phyloP scores from a whole-genome alignment of 2,329 filamentous ascomycete species.

The Sphaerulina populicola region DNA sequence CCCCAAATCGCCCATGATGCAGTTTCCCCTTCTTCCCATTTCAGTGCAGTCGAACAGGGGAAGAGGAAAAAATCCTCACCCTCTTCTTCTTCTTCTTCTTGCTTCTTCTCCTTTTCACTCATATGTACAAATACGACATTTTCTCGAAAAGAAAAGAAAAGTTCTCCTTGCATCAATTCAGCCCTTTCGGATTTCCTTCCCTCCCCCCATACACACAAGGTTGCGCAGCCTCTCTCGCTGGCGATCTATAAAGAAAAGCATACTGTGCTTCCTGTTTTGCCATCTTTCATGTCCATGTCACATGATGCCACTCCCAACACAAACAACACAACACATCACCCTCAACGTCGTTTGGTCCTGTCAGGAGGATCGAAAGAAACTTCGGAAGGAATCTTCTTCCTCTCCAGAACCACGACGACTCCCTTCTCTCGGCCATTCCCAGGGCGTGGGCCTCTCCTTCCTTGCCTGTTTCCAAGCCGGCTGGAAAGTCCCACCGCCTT shows the following conservation, averaged over 20 bases:
- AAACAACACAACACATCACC: too few species aligned
- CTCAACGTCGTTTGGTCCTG: not conserved
- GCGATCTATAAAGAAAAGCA: not conserved
- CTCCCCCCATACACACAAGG: too few species aligned
- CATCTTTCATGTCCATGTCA: too few species aligned
- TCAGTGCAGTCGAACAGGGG: too few species aligned
- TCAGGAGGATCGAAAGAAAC: not conserved
- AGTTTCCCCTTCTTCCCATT: too few species aligned
- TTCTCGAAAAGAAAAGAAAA: too few species aligned
- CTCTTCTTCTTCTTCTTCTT: not conserved
- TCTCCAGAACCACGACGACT: not conserved
- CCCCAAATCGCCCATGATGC: too few species aligned
- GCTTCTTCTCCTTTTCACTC: not conserved
- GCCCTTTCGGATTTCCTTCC: too few species aligned
- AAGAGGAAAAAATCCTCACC: not conserved
- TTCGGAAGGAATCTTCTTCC: not conserved
- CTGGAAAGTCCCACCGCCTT: not conserved
- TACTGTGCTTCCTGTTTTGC: too few species aligned
- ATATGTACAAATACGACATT: too few species aligned
- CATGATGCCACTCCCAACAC: too few species aligned
- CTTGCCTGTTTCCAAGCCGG: not conserved
- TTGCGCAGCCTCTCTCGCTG: not conserved
- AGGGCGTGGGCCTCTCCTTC: not conserved
- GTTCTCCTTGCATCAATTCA: too few species aligned
- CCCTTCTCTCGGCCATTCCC: not conserved